Evolutionary conservation across 2,329 filamentous ascomycete genomes (phyloP).

Genomic region (Scedosporium boydii): DNA sequence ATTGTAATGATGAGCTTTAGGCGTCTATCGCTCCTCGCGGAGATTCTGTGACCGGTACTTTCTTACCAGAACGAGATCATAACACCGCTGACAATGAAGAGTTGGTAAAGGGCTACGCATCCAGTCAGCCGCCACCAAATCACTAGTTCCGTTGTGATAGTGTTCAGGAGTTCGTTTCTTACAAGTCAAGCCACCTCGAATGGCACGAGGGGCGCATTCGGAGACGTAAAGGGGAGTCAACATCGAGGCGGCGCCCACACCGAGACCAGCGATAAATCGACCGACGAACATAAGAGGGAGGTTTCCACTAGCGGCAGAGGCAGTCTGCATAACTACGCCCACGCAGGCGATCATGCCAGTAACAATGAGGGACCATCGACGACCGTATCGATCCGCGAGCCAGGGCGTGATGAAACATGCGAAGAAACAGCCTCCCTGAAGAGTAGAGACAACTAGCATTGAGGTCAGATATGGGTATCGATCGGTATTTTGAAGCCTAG

Average conservation of each 20-base stretch:
- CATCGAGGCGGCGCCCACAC: conserved; percentile 39
- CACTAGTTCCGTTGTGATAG: background rate
- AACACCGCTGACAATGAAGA: conserved; percentile 36
- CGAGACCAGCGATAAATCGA: conserved; percentile 41
- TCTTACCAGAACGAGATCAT: conserved; percentile 31
- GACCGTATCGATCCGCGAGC: conserved; percentile 45
- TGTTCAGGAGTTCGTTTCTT: conserved; percentile 7
- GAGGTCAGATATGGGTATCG: conserved; percentile 14
- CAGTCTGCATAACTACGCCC: conserved; percentile 56
- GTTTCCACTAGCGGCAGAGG: conserved; percentile 41
- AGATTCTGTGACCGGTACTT: no score
- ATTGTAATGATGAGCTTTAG: conserved; percentile 14
- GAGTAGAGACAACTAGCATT: conserved; percentile 48
- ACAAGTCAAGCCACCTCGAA: conserved; percentile 39
- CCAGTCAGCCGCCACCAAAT: background rate
- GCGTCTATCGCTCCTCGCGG: no score
- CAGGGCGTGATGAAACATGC: conserved; percentile 49
- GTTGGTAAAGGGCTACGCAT: conserved; percentile 34
- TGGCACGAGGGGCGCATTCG: conserved; percentile 39
- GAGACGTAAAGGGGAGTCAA: conserved; percentile 35
- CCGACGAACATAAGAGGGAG: conserved; percentile 57
- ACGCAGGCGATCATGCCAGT: conserved; percentile 47
- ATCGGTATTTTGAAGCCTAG: background rate
- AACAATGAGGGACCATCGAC: conserved; percentile 43
- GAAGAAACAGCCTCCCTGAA: conserved; percentile 60